A percentile compares a stretch with the other conserved stretches of the same genome.
These are phyloP conservation scores for Tylopilus sp. DNA, from an alignment of 768 basidiomycete genomes.

Conservation along the genomic window DNA sequence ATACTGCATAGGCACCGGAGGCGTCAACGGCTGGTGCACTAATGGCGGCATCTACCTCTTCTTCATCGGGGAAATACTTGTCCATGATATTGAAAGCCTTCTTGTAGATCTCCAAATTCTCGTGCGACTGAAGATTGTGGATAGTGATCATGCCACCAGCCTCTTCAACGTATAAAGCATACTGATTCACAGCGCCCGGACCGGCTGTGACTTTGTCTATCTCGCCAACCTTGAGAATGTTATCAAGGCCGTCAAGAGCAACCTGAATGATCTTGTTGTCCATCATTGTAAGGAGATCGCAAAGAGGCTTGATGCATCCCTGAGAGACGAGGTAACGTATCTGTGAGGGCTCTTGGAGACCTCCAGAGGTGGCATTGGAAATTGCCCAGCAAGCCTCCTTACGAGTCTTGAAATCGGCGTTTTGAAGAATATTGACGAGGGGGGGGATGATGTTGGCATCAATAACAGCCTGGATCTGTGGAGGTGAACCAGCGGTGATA, in stretches of 20 bases:
- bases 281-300: constrained; percentile 95
- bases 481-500: constrained; percentile 94
- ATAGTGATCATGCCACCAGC: constrained; percentile 99
- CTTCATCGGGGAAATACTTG: constrained; percentile 98
- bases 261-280: constrained; percentile 99
- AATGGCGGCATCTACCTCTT: constrained; percentile 84
- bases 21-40: constrained; percentile 73
- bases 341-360: constrained; percentile 92
- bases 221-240: constrained; percentile 97
- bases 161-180: constrained; percentile 94
- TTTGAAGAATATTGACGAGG: constrained; percentile 94
- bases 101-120: constrained; percentile 99
- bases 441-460: constrained; percentile 98
- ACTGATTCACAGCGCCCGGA: constrained; percentile 84
- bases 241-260: constrained; percentile 96
- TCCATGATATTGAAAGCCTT: constrained; percentile 99
- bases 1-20: constrained; percentile 69
- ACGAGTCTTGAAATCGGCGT: constrained; percentile 98
- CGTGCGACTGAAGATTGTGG: constrained; percentile 98
- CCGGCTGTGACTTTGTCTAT: constrained; percentile 83
- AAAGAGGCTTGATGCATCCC: constrained; percentile 98
- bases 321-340: constrained; percentile 97
- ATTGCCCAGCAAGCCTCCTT: constrained; percentile 99
- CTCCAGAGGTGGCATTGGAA: constrained; percentile 97
- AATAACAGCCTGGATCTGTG: constrained; percentile 95